A percentile compares a stretch with the other conserved stretches of the same genome.
Evolutionary conservation across 352 stramenopile genomes (phyloP).

Genomic region (Pythium aquatile): DNA sequence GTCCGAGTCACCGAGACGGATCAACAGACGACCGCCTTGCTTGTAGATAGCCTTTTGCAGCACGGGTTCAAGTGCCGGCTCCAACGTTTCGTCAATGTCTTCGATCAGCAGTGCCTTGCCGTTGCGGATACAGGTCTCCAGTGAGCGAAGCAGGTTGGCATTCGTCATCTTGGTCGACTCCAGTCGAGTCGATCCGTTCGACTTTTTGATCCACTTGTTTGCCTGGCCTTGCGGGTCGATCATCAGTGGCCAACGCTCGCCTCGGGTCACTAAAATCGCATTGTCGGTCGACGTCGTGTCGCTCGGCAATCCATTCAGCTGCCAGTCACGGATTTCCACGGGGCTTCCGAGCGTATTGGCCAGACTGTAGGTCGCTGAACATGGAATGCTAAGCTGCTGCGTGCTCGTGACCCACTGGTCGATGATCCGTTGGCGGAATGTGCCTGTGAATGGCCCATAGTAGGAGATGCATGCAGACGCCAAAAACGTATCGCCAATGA

Average conservation of each 20-base stretch:
- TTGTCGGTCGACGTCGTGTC: constrained; percentile 93
- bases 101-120: constrained; percentile 91
- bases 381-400: constrained; percentile 69
- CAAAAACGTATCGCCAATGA: constrained; percentile 93
- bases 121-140: constrained; percentile 93
- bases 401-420: constrained; percentile 67
- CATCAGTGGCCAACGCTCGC: constrained; percentile 93
- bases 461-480: constrained; percentile 92
- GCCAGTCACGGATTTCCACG: constrained; percentile 92
- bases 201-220: constrained; percentile 95
- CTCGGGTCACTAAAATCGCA: constrained; percentile 88
- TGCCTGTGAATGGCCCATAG: constrained; percentile 92
- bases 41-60: constrained; percentile 94
- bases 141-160: constrained; percentile 81
- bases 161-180: constrained; percentile 91
- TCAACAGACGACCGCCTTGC: constrained; percentile 84
- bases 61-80: constrained; percentile 91
- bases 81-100: constrained; percentile 91
- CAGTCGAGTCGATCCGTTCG: constrained; percentile 50
- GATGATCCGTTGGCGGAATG: constrained; percentile 80
- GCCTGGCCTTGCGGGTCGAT: constrained; percentile 94
- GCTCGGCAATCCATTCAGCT: constrained; percentile 89
- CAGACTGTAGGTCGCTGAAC: constrained; percentile 68
- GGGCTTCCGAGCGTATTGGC: constrained; percentile 81
- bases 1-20: constrained; percentile 90